Percentiles rank a stretch among this genome's conserved stretches.
phyloP scores from a whole-genome alignment of 805 yeast genomes.

The Saccharomycopsis fermentans region DNA sequence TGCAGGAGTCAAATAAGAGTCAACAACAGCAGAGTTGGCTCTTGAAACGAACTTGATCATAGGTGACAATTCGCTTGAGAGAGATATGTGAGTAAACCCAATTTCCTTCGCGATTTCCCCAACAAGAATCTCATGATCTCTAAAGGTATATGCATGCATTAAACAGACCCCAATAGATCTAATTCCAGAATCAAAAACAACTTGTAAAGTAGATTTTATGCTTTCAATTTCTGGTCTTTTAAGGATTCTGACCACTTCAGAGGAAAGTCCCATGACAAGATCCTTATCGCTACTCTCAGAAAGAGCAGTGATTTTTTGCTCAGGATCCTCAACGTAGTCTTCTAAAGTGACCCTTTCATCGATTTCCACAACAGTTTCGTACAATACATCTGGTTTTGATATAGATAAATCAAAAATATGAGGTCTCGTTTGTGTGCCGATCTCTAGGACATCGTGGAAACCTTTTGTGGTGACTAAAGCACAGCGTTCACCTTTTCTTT shows the following conservation, averaged over 20 bases:
- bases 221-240: conserved; percentile 38
- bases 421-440: conserved; percentile 91
- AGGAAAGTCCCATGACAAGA: conserved; percentile 49
- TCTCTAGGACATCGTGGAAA: conserved; percentile 67
- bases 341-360: conserved; percentile 87
- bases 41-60: conserved; percentile 71
- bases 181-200: conserved; percentile 46
- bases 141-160: conserved; percentile 64
- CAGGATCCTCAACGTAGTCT: conserved; percentile 69
- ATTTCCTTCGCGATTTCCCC: conserved; percentile 50
- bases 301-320: conserved; percentile 20
- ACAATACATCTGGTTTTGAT: conserved; percentile 58
- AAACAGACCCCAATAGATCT: conserved; percentile 63
- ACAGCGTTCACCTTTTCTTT: conserved; percentile 84
- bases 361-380: conserved; percentile 68
- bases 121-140: conserved; percentile 53
- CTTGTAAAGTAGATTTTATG: conserved; percentile 32
- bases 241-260: conserved; percentile 54
- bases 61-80: conserved; percentile 62
- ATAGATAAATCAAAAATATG: conserved; percentile 77
- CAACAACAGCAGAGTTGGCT: conserved; percentile 70
- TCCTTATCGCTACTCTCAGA: conserved; percentile 22
- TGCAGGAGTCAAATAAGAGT: conserved; percentile 76
- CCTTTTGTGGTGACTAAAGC: conserved; percentile 84
- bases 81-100: conserved; percentile 61